Evolutionary conservation across 192 early-diverging fungal genomes (phyloP), one percentile per base, ranked within the genome.

Genomic region (Umbelopsis isabellina): DNA sequence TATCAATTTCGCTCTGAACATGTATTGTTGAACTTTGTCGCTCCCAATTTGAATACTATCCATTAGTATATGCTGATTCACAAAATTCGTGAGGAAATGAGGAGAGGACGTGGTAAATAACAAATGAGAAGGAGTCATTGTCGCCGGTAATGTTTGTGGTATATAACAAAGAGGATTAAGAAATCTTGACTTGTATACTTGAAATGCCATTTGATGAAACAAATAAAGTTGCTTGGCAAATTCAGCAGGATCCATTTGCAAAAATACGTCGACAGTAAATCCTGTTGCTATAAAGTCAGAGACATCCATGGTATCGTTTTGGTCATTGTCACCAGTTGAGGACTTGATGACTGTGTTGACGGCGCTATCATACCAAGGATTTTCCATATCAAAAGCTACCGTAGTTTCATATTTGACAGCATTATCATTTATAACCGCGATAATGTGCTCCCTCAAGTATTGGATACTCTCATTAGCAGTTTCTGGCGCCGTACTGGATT

Each of bases 1-100:
- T 21, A 92, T 72, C 33, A 92, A 67, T 72, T 81, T 53, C 73
- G 86, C 75, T 72, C 86, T 49, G 7, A 73, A 3, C 8, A 78
- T 6, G 68, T 79, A 30, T 6, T 72, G 50, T 22, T 76, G 65
- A 70, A 81, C 44, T 64, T 82, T 67, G 72, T 83, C 73, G 76
- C 79, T 49, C 73, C 83, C 73, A 83, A 78, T 73, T 83, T 81
- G 73, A 18, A 76, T 80, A 13, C 80, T 74, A 18, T 78, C 88
- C 4, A 88, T 82, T 12, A 91, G 75, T 8, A 92, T 76, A 52
- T 92, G 91, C 66, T 86, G 84, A 51, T 86, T 82, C 18, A 92
- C 84, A 64, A 92, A 72, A 20, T 88, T 82, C 7, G 89, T 89
- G 21, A 92, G 41, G 65, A 92, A 92, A 67, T 92, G 91, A n/a